Conservation (phyloP, 2,329 filamentous ascomycete genomes). For the Exophiala alcalophila region DNA sequence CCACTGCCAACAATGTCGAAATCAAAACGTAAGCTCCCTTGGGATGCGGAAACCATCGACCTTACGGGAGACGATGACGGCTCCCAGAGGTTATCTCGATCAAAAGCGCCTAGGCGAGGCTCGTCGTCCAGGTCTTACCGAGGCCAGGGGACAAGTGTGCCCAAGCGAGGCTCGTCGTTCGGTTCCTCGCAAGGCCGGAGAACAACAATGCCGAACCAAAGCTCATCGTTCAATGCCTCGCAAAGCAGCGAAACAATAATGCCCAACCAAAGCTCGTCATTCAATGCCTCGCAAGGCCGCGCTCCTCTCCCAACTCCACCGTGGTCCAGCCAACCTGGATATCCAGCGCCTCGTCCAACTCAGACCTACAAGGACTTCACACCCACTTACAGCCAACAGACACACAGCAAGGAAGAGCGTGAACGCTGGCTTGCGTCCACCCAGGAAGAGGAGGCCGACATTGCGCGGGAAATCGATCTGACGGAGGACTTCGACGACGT, state of each 20-base stretch:
- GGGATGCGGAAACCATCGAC: conserved; percentile 14
- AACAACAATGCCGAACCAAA: conserved; percentile 6
- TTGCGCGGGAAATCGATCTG: conserved; percentile 32
- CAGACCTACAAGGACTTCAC: conserved; percentile 11
- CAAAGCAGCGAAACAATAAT: conserved; percentile 9
- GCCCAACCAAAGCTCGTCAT: conserved; percentile 8
- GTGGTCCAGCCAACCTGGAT: conserved; percentile 20
- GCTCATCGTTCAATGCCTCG: conserved; percentile 11
- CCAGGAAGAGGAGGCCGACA: conserved; percentile 32
- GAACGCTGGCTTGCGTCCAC: conserved; percentile 23
- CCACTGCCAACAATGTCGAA: too few species aligned
- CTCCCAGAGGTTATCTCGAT: background rate
- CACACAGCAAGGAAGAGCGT: conserved; percentile 13
- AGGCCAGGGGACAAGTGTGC: too few species aligned
- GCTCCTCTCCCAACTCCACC: conserved; percentile 23
- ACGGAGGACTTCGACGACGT: conserved; percentile 36
- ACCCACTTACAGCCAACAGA: conserved; percentile 2
- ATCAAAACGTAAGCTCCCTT: background rate
- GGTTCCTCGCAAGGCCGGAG: too few species aligned
- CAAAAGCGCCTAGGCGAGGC: too few species aligned
- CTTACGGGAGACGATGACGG: conserved; percentile 23
- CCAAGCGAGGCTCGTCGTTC: too few species aligned
- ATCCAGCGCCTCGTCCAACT: conserved; percentile 4
- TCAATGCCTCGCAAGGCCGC: conserved; percentile 10
- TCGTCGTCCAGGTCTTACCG: too few species aligned